These are phyloP conservation scores for Patellifolia procumbens DNA, from an alignment of 179 eudicot genomes.

Conservation along the genomic window DNA sequence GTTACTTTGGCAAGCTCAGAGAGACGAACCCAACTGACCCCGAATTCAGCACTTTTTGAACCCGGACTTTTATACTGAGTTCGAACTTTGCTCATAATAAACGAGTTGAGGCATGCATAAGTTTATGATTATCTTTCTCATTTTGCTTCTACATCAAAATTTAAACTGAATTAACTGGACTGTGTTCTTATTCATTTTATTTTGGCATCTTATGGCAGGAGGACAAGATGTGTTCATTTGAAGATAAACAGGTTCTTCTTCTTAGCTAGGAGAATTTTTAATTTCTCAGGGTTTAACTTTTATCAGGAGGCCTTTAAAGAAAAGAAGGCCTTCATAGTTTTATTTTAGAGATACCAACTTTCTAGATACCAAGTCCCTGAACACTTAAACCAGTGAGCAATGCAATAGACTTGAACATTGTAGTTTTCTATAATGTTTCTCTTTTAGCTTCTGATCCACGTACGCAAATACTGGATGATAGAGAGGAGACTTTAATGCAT, in stretches of 20 bases:
- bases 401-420: background rate
- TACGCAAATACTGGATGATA: too few relatives aligned
- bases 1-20: too few relatives aligned
- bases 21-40: too few relatives aligned
- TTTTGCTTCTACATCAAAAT: slow-evolving; percentile 5
- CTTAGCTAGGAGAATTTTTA: background rate
- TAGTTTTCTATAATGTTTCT: background rate
- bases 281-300: background rate
- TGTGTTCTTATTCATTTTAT: background rate
- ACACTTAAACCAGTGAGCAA: slow-evolving; percentile 3
- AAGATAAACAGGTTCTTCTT: slow-evolving; percentile 63
- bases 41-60: too few relatives aligned
- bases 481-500: background rate
- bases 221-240: slow-evolving; percentile 59
- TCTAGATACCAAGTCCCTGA: background rate
- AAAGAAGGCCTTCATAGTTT: background rate
- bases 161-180: background rate
- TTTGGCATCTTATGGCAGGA: slow-evolving; percentile 49
- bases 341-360: background rate
- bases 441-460: background rate
- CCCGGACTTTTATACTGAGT: too few relatives aligned
- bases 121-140: background rate
- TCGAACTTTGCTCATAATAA: too few relatives aligned
- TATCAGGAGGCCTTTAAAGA: background rate
- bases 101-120: background rate